Conservation (phyloP, 176 grass and related monocot species). For the bread wheat (Triticum aestivum) region IWGSC_CS_RefSeq_v2.1 NC_057797.1:660635758-660636257, state of each 20-base stretch:
- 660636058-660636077: neutral
- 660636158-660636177: neutral
- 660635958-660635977: neutral
- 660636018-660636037: neutral
- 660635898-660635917: neutral
- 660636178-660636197: neutral
- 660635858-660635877: neutral
- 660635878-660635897: neutral
- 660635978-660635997: neutral
- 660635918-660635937: neutral
- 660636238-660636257: neutral
- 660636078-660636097: conserved; percentile 17
- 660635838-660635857: neutral
- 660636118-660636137: conserved; percentile 18
- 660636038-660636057: neutral
- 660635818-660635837: neutral
- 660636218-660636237: neutral
- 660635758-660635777: neutral
- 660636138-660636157: neutral
- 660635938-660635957: neutral
- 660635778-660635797: neutral
- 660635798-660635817: neutral
- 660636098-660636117: neutral
- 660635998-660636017: neutral
- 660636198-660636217: conserved; percentile 14